A percentile compares a stretch with the other conserved stretches of the same genome.
Conservation (phyloP, 345 rosid species). For the Salix brachista region DNA sequence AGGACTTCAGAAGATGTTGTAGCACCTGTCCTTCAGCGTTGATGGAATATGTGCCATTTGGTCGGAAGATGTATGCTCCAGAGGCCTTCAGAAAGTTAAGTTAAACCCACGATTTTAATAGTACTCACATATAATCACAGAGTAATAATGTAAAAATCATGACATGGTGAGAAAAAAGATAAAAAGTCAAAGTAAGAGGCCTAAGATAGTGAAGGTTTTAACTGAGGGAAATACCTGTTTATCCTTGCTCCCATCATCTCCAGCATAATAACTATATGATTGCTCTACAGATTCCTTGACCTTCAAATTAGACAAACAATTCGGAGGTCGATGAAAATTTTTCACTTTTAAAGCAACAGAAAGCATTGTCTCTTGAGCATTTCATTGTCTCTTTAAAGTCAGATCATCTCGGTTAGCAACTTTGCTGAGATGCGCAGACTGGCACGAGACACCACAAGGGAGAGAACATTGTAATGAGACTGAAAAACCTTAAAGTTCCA, state of each 20-base stretch:
- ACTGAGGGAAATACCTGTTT: constrained; percentile 50
- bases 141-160: not conserved
- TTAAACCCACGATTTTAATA: not conserved
- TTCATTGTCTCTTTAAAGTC: too few relatives aligned
- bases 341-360: too few relatives aligned
- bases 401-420: too few relatives aligned
- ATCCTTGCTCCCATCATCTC: constrained; percentile 74
- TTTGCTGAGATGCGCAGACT: not conserved
- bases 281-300: constrained; percentile 44
- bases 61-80: constrained; percentile 95
- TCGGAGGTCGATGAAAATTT: too few relatives aligned
- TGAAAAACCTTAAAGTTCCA: not conserved
- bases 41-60: constrained; percentile 52
- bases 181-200: not conserved
- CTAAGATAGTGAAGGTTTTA: not conserved
- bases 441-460: not conserved
- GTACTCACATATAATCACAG: not conserved
- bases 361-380: too few relatives aligned
- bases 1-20: not conserved
- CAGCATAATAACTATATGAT: constrained; percentile 71
- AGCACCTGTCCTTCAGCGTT: constrained; percentile 17
- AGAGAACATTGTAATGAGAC: not conserved
- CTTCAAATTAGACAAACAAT: constrained; percentile 6
- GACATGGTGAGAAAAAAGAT: not conserved
- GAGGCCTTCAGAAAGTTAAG: constrained; percentile 59